A percentile compares a stretch with the other conserved stretches of the same genome.
Conservation (phyloP, 441 rosid species). For the Jatropha multifida region DNA sequence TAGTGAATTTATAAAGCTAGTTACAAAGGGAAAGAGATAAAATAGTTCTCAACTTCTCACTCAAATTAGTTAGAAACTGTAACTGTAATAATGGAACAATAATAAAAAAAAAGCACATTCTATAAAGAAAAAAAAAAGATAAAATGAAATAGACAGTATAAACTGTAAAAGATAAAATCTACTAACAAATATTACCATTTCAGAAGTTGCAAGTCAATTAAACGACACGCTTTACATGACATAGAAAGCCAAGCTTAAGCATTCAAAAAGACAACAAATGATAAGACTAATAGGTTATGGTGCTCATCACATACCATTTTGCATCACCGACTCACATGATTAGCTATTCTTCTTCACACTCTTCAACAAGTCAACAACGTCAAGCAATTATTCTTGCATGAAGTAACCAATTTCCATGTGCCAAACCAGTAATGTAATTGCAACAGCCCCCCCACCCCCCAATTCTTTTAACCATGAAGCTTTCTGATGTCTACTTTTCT, state of each 20-base stretch:
- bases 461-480: constrained; percentile 18
- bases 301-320: constrained; percentile 15
- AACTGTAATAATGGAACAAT: too few relatives aligned
- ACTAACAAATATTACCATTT: constrained; percentile 11
- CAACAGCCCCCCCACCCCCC: constrained; percentile 7
- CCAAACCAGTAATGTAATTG: constrained; percentile 16
- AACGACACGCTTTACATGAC: constrained; percentile 36
- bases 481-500: constrained; percentile 15
- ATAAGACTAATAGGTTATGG: constrained; percentile 21
- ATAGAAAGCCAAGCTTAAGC: constrained; percentile 25
- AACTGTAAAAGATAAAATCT: background rate
- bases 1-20: too few relatives aligned
- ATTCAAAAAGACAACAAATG: constrained; percentile 21
- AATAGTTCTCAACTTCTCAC: too few relatives aligned
- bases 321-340: constrained; percentile 23
- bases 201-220: constrained; percentile 23
- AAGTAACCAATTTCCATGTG: constrained; percentile 29
- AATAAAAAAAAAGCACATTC: too few relatives aligned
- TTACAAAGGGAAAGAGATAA: too few relatives aligned
- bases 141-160: background rate
- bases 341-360: constrained; percentile 31
- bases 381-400: constrained; percentile 36
- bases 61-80: too few relatives aligned
- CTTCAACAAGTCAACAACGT: constrained; percentile 31
- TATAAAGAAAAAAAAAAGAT: too few relatives aligned